Base-by-base conservation (phyloP, 1,139 yeast species). In the Suhomyces anneliseae region DNA sequence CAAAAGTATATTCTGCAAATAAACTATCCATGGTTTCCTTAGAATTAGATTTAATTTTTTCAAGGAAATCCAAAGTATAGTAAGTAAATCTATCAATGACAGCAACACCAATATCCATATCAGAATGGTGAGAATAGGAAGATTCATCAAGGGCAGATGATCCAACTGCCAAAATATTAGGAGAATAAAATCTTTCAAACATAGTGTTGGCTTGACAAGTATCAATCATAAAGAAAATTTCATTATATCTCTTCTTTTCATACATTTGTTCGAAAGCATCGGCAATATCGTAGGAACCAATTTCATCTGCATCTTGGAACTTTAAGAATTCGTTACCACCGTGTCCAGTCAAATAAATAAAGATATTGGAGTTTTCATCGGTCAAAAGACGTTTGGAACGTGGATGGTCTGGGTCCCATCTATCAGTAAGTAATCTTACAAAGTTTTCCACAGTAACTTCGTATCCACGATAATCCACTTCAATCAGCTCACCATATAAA, bases 141-240 rank as follows among this genome's bases (percentile, higher is more conserved):
- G 93, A 85, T 66, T 95, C 97, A 47, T 87, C 96, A 9, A 90
- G 55, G 55, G 78, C 86, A n/a, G 96, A 87, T 1, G 97, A 90
- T 0, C 99, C 99, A 39, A 93, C 95, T 0, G 97, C 90, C 48
- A 93, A 72, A 41, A 93, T 82, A 63, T 93, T 92, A 36, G 99
- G 99, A 8, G 97, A 87, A 63, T 90, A 90, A 62, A 92, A 85
- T 62, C 87, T 81, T 48, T 95, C 86, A 68, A 88, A 93, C 99
- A 93, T 93, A 15, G 99, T 90, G 67, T 93, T 93, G 31, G 99
- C 99, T 70, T 93, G 99, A 65, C 99, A 93, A 0, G 99, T 93
- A 65, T 93, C 99, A 54, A 93, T 88, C 98, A 93, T 93, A 68
- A 93, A 93, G 62, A 93, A 82, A 38, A 93, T 89, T 71, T 95